Evolutionary conservation across 2,329 filamentous ascomycete species (phyloP), one percentile per base, ranked within the genome.

Genomic region (Fusarium fujikuroi): DNA sequence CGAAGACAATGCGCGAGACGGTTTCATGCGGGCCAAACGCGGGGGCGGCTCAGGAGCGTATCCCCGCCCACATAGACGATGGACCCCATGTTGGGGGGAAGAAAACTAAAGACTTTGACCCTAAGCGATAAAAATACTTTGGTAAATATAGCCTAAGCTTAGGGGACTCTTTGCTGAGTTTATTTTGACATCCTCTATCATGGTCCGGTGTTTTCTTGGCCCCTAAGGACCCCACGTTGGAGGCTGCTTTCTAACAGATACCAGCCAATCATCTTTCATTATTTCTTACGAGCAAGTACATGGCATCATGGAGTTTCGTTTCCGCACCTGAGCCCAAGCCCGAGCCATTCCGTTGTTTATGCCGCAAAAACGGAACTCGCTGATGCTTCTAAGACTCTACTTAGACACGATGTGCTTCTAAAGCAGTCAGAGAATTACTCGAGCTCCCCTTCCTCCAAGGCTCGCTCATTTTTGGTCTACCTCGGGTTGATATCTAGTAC

Each of bases 1-100:
- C 47, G 53, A 67, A 67, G 65, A 68, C 40, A 62, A 42, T 23
- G 47, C 43, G 42, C 15, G 60, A 49, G 25, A 40, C 70, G 70
- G 70, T 68, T 74, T 57, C 39, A 68, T 71, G 66, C 62, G 70
- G 66, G 70, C 56, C 59, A 70, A 74, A 63, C 47, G 60, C 54
- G 60, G 53, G 66, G 65, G 43, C 64, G 64, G 46, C 64, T 60
- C 43, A 65, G 46, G 32, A 46, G 39, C 28, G 32, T 44, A 53
- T 58, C 49, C 50, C 63, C 49, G 32, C 34, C 60, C 40, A 37
- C 34, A 50, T 32, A 44, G 16, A 44, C 23, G 16, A 49, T 18
- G 28, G 28, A 50, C 14, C 34, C 39, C 50, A 15, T 36, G 49
- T 42, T 66, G 11, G 30, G 11, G 10, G 30, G 9, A 12, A 32